Evolutionary conservation across 768 basidiomycete species (phyloP).

Genomic region (Amanita rubescens): DNA sequence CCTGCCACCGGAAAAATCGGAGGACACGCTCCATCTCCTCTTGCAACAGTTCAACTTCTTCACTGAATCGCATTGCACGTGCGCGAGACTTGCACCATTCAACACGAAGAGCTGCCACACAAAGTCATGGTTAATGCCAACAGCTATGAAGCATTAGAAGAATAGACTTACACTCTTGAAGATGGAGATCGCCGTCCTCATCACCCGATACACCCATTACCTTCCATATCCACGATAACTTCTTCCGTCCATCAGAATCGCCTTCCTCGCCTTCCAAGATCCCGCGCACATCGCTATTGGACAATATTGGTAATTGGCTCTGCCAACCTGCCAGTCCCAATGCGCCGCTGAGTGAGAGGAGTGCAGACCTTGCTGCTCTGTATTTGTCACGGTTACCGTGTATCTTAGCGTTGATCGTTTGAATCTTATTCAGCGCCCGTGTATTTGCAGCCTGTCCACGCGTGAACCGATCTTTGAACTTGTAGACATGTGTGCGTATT

Average conservation of each 20-base stretch:
- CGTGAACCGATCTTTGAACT: not conserved
- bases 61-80: constrained; percentile 12
- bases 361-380: not conserved
- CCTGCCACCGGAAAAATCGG: constrained; percentile 12
- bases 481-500: not conserved
- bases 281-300: constrained; percentile 7
- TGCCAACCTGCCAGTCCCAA: not conserved
- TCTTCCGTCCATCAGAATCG: constrained; percentile 8
- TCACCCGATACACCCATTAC: constrained; percentile 4
- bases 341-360: not conserved
- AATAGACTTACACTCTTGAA: constrained; percentile 7
- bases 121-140: not conserved
- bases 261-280: constrained; percentile 1
- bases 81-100: constrained; percentile 19
- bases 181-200: constrained; percentile 4
- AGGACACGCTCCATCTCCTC: constrained; percentile 18
- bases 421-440: not conserved
- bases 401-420: not conserved
- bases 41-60: constrained; percentile 17
- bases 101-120: constrained; percentile 12
- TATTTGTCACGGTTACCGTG: not conserved
- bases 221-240: constrained; percentile 16
- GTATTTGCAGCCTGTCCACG: not conserved
- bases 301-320: constrained; percentile 6
- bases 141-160: not conserved